Evolutionary conservation across 2,329 filamentous ascomycete genomes (phyloP), one percentile per base, ranked within the genome.

Genomic region (Xylariomycetidae sp.): DNA sequence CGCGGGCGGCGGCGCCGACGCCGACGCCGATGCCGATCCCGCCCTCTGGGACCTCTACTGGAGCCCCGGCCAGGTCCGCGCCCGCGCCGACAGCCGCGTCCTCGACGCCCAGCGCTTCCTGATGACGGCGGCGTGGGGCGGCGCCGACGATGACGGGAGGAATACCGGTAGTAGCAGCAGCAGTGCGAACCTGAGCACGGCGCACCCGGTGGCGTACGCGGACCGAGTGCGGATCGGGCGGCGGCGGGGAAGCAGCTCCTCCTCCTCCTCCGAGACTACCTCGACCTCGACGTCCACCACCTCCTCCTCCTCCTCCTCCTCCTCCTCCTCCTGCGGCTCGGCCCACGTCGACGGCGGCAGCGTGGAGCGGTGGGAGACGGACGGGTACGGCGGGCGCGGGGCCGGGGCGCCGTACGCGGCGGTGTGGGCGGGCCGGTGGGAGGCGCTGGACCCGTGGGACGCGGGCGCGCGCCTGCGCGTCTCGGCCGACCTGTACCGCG

Each of bases 401-500:
- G n/a, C n/a, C 1, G 72, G 79, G 13, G 65, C 69, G 6, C 82
- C 88, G 4, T 95, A 94, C 58, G 72, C 81, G 38, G 58, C 69
- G 10, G 73, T 95, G 10, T 81, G 86, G 38, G 58, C 72, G n/a
- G 89, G 89, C 0, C 60, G 68, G 1, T 95, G 87, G 87, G 85
- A 92, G 27, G 58, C 70, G 7, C 88, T 87, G 51, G 85, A 95
- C 50, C 77, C 87, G 0, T 95, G 82, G 75, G 86, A 94, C 48
- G 78, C 77, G 0, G 76, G 73, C 40, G 72, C 76, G 6, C 74
- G 89, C 2, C 65, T 92, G 0, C 62, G 64, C 0, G 85, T 82
- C 3, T 72, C 76, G 1, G 78, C 76, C 34, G 84, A 94, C 57
- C 58, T 88, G n/a, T 90, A 95, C 56, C 72, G 85, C 33, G 85